These are phyloP conservation scores for Eimeria necatrix DNA, from an alignment of 169 alveolate genomes.

Conservation along the genomic window DNA sequence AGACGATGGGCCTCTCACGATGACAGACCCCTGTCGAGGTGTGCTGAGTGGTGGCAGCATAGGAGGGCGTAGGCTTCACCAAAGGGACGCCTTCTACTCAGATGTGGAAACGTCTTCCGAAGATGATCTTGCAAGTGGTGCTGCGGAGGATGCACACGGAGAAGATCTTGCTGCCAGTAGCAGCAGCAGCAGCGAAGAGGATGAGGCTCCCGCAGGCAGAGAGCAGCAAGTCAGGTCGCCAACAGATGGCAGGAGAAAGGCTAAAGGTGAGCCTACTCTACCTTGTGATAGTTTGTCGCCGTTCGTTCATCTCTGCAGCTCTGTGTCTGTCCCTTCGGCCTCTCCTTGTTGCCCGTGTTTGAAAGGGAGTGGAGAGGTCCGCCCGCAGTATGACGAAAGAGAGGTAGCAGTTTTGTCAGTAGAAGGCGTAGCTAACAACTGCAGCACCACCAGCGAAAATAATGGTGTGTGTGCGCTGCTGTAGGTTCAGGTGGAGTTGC, in stretches of 20 bases:
- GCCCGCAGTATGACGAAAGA: too few relatives aligned
- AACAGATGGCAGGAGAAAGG: conserved; percentile 41
- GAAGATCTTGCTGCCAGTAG: conserved; percentile 44
- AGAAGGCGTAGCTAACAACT: neutral
- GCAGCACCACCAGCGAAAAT: conserved; percentile 23
- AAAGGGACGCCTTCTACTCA: conserved; percentile 65
- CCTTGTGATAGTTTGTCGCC: too few relatives aligned
- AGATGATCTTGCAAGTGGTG: conserved; percentile 55
- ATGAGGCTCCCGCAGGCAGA: conserved; percentile 24
- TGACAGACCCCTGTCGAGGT: neutral
- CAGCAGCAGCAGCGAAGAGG: conserved; percentile 71
- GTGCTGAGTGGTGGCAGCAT: neutral
- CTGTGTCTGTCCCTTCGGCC: too few relatives aligned
- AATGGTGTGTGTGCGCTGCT: neutral
- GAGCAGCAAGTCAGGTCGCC: conserved; percentile 37
- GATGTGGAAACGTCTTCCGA: conserved; percentile 60
- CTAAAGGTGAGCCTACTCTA: conserved; percentile 38
- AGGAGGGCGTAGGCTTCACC: conserved; percentile 58
- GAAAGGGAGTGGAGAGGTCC: too few relatives aligned
- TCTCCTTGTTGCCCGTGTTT: too few relatives aligned
- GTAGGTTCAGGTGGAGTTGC: conserved; percentile 40
- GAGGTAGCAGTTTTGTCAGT: too few relatives aligned
- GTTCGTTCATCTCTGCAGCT: too few relatives aligned
- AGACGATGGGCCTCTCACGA: conserved; percentile 31
- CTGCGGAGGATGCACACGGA: conserved; percentile 21